Evolutionary conservation across 2,329 filamentous ascomycete genomes (phyloP), one percentile per base, ranked within the genome.

Genomic region (Fonsecaea monophora): DNA sequence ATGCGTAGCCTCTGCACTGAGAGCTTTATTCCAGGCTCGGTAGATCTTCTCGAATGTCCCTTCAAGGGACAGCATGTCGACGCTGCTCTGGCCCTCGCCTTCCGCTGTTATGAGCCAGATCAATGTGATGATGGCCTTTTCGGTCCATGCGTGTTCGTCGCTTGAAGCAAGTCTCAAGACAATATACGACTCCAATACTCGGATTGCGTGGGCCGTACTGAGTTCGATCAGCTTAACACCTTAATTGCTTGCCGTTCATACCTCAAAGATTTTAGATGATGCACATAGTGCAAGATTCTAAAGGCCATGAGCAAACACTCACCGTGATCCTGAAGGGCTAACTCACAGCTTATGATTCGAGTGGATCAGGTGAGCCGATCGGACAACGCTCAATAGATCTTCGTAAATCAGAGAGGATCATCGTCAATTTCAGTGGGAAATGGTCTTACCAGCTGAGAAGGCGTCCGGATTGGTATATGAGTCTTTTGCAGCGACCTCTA

Each of bases 111-210:
- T 80, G 74, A 92, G 86, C 84, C 88, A 90, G 4, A 92, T 79
- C 2, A 90, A 85, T 5, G 87, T 87, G 18, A 96, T 82, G 10
- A 93, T 76, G 0, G 86, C 83, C 71, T 87, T 90, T 67, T 94
- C 91, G 37, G 92, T 81, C 88, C 89, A 92, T 2, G 82, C 80
- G 1, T 77, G 69, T 3, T 84, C 83, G 3, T 80, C 81, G 61
- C 82, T 78, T 65, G 79, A 71, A 68, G 87, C 71, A 30, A 93
- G 75, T 32, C 86, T 82, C n/a, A 82, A 77, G 12, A 80, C 76
- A 6, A 96, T 81, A 37, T 96, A 82, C 8, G 88, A 82, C 59
- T 90, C 87, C 2, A 96, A 78, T 0, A 87, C 79, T 6, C 79
- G 76, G 30, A 79, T 74, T 1, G 83, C 80, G 25, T 77, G 72